Evolutionary conservation across 2,329 filamentous ascomycete genomes (phyloP), one percentile per base, ranked within the genome.

Genomic region (Penicillium occitanis): DNA sequence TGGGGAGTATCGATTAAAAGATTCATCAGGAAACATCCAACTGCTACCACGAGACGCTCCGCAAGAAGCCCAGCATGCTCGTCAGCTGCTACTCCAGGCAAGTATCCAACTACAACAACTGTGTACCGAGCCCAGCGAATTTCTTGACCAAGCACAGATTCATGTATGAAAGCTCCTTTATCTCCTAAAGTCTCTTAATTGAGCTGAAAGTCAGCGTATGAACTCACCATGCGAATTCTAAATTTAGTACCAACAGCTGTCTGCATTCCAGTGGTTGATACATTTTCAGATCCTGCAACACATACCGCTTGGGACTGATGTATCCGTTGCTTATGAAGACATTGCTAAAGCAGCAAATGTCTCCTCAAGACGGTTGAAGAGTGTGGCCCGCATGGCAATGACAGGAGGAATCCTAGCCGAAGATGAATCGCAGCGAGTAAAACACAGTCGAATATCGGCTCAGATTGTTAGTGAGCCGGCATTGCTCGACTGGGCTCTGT

Each of bases 361-460:
- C 1, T 64, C 70, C 2, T 71, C 74, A 30, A 30, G 61, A 0
- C 69, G 68, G 3, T 68, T 79, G 8, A 70, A 73, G 30, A 70
- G 61, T 44, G 75, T 85, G 6, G 73, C 86, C 33, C 83, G 86
- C 7, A 82, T 87, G 72, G 85, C 83, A 46, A 87, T 88, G 80
- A 87, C 85, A 13, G 85, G 83, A 69, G 77, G 79, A 11, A 80
- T 88, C 66, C 87, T 89, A 74, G 71, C 76, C 51, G 86, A 88
- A 69, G 80, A 83, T 0, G 73, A 73, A 5, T 82, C 83, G 0
- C 82, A 83, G 0, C 68, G 80, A 2, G 81, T 88, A 67, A 82
- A 81, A 8, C 87, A 89, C 72, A 87, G 84, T 1, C 82, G 84
- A 1, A 80, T 81, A 1, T 88, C 85, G 1, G 80, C 80, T 3